Evolutionary conservation across 2,329 filamentous ascomycete genomes (phyloP), one percentile per base, ranked within the genome.

Genomic region (Paramyrothecium sp.): DNA sequence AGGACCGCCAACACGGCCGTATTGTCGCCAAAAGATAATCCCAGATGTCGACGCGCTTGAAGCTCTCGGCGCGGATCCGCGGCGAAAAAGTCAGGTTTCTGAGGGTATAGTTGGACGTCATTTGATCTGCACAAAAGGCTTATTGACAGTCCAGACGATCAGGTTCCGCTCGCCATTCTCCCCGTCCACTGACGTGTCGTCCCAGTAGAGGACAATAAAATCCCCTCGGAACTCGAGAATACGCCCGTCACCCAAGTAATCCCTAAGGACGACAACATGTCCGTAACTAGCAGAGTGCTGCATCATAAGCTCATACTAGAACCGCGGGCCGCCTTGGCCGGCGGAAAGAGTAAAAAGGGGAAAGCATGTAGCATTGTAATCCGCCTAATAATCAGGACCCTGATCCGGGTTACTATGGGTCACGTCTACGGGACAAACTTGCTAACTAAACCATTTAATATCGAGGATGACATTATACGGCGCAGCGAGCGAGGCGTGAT

Each of bases 11-110:
- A 51, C 13, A 53, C 48, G n/a, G 56, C 56, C 20, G 56, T 55
- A 4, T 54, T 53, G 38, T 53, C 56, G 7, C 56, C 56, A 22
- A 58, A 58, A 5, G 56, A 58, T 58, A 53, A 38, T 53, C 56
- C 56, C 56, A 58, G 23, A 58, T 53, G 17, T 53, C 53, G 21
- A 52, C 56, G 17, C 33, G 54, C 30, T 44, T 17, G 12, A 48
- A 30, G 21, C 26, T 55, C 22, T 23, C 46, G 16, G 53, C 46
- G 21, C 33, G 46, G 7, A 49, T 48, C 13, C 52, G 21, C 3
- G 56, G 47, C 4, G 34, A 55, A 7, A 58, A 16, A 16, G 16
- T 16, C 23, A 58, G 56, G 30, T 17, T 26, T 20, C 10, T 48
- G 47, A 58, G 53, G 17, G 56, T 58, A 13, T 22, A 26, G 47